A percentile compares a stretch with the other conserved stretches of the same genome.
Evolutionary conservation across 2,329 filamentous ascomycete species (phyloP).

Genomic region (Trichothecium roseum): DNA sequence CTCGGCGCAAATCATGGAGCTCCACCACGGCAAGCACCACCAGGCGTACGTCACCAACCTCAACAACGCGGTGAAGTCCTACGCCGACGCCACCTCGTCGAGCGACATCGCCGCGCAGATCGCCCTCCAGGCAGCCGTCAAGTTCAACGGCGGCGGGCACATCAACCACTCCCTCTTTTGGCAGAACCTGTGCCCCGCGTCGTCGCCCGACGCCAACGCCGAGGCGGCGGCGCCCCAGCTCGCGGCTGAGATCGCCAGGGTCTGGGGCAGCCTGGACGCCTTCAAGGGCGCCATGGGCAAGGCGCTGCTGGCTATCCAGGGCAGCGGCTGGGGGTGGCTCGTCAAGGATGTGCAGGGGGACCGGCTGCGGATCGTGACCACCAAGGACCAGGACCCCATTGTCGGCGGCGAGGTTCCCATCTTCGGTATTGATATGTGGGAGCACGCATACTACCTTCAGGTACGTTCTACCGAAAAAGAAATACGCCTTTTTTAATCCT

Average conservation of each 20-base stretch:
- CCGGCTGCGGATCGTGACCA: conserved; percentile 64
- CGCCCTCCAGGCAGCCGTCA: conserved; percentile 59
- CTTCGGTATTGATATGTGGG: conserved; percentile 82
- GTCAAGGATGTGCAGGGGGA: conserved; percentile 50
- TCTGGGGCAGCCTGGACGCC: conserved; percentile 57
- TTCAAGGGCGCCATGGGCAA: conserved; percentile 59
- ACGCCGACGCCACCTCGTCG: conserved; percentile 42
- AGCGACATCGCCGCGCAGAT: conserved; percentile 55
- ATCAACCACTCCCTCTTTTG: conserved; percentile 92
- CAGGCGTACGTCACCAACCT: conserved; percentile 69
- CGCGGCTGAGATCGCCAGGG: conserved; percentile 46
- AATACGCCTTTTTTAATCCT: no score
- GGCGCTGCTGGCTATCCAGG: conserved; percentile 62
- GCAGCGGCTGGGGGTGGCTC: conserved; percentile 84
- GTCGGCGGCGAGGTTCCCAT: conserved; percentile 55
- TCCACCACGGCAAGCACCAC: conserved; percentile 73
- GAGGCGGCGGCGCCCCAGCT: conserved; percentile 51
- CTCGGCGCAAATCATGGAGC: conserved; percentile 69
- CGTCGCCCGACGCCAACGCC: conserved; percentile 44
- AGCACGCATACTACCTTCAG: conserved; percentile 85
- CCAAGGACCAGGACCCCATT: conserved; percentile 79
- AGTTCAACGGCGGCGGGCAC: conserved; percentile 86
- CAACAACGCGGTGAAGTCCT: conserved; percentile 54
- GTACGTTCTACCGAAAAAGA: conserved; percentile 34
- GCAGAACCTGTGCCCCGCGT: conserved; percentile 63